phyloP scores from a whole-genome alignment of 305 asterid species.

The Solanum hybrid region DNA sequence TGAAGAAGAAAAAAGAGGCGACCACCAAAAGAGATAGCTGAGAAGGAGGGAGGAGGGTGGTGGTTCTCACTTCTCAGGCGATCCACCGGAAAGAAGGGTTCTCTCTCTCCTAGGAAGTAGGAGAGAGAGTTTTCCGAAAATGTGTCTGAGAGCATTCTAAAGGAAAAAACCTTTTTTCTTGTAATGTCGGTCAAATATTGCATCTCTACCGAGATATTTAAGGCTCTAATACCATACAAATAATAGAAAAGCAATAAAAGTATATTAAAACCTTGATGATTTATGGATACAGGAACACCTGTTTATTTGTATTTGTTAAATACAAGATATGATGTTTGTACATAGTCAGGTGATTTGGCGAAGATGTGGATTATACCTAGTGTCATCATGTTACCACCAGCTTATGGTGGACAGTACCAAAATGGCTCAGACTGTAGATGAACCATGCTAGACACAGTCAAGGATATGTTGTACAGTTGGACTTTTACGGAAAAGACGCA shows the following conservation, averaged over 20 bases:
- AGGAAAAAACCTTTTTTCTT: no score
- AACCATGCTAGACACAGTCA: not conserved
- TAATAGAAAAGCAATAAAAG: not conserved
- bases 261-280: not conserved
- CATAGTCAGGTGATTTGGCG: not conserved
- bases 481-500: not conserved
- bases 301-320: not conserved
- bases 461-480: not conserved
- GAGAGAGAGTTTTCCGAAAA: no score
- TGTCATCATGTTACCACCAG: not conserved
- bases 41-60: no score
- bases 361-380: not conserved
- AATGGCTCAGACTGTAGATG: not conserved
- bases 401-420: not conserved
- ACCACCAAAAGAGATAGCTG: no score
- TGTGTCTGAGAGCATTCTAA: no score
- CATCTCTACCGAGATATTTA: not conserved
- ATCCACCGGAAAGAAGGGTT: no score
- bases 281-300: not conserved
- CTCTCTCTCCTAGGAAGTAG: no score
- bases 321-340: not conserved
- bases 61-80: no score
- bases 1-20: no score
- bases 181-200: no score
- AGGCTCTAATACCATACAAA: not conserved